Evolutionary conservation across 75 land plant species (phyloP).

Genomic region (Gnetum montanum): DNA sequence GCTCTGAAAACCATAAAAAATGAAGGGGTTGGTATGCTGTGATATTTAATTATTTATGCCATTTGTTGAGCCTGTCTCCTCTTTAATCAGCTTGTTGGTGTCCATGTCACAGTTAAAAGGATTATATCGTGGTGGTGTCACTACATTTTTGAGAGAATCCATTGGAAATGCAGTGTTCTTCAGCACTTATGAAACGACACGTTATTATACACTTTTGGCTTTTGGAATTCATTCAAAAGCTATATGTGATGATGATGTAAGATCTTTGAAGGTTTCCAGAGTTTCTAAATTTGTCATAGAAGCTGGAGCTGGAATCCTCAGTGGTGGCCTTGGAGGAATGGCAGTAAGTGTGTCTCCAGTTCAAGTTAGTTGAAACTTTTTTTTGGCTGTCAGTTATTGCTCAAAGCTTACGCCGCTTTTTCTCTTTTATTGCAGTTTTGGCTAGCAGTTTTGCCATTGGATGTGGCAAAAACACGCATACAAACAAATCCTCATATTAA

Average conservation of each 20-base stretch:
- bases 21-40: constrained; percentile 62
- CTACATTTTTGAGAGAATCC: constrained; percentile 78
- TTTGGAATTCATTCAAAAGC: background rate
- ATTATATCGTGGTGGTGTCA: constrained; percentile 64
- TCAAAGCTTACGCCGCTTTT: too few relatives aligned
- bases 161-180: constrained; percentile 83
- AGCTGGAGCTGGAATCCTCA: constrained; percentile 63
- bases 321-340: constrained; percentile 90
- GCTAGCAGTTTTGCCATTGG: constrained; percentile 78
- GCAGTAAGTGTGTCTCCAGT: constrained; percentile 77
- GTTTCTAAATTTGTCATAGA: constrained; percentile 28
- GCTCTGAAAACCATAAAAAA: constrained; percentile 49
- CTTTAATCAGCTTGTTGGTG: background rate
- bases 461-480: constrained; percentile 93
- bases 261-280: constrained; percentile 15
- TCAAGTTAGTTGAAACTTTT: background rate
- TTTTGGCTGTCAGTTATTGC: too few relatives aligned
- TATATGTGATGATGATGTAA: constrained; percentile 4
- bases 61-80: too few relatives aligned
- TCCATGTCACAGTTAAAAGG: constrained; percentile 48
- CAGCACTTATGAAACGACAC: constrained; percentile 65
- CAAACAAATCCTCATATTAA: constrained; percentile 55
- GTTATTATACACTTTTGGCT: constrained; percentile 43
- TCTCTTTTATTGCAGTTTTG: constrained; percentile 71
- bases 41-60: background rate